phyloP scores from a whole-genome alignment of 805 yeast genomes.

The Zygotorulaspora florentina region DNA sequence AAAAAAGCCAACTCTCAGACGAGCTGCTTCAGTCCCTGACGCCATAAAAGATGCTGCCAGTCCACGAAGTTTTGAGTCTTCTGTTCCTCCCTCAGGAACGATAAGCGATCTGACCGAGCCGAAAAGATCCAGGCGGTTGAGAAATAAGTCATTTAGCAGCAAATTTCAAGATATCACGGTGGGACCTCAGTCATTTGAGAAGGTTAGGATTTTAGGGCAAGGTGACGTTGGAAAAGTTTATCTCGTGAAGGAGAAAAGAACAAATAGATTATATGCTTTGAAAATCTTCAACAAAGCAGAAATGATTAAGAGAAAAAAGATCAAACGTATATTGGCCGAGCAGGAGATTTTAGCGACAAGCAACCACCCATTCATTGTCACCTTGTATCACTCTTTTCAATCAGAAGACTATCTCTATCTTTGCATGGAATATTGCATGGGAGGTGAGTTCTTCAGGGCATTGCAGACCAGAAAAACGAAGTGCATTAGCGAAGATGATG shows the following conservation, averaged over 20 bases:
- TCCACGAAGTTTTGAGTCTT: neutral
- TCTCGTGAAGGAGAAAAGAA: constrained; percentile 74
- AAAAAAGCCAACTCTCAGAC: constrained; percentile 44
- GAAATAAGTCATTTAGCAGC: constrained; percentile 56
- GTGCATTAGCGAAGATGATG: constrained; percentile 83
- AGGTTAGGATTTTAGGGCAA: constrained; percentile 83
- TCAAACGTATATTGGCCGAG: constrained; percentile 91
- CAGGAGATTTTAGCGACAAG: constrained; percentile 94
- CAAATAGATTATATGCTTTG: constrained; percentile 83
- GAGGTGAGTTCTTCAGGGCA: constrained; percentile 97
- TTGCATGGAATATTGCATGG: constrained; percentile 99
- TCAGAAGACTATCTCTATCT: constrained; percentile 85
- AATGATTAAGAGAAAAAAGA: constrained; percentile 92
- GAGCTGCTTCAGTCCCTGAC: constrained; percentile 85
- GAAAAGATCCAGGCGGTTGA: constrained; percentile 32
- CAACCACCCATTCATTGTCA: constrained; percentile 95
- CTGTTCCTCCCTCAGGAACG: constrained; percentile 1
- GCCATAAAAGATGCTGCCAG: constrained; percentile 37
- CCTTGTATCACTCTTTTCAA: constrained; percentile 93
- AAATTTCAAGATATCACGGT: constrained; percentile 76
- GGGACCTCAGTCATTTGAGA: constrained; percentile 81
- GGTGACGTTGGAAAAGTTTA: constrained; percentile 98
- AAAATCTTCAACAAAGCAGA: constrained; percentile 85
- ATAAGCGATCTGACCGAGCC: constrained; percentile 21
- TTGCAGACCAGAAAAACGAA: constrained; percentile 85